These are phyloP conservation scores for Penicillium arizonense DNA, from an alignment of 495 filamentous ascomycete genomes.

Conservation along the genomic window DNA sequence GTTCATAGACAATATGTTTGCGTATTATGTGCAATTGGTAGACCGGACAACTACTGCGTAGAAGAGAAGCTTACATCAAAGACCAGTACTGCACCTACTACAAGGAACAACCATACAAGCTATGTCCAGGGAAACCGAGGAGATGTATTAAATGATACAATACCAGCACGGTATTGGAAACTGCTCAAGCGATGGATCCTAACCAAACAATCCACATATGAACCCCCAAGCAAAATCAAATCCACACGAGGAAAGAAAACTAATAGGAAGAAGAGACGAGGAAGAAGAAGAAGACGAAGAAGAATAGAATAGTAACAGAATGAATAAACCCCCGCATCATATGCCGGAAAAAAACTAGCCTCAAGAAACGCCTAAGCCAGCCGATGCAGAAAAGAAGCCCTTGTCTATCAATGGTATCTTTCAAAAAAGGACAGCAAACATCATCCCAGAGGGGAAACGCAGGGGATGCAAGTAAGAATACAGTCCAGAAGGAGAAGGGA, in stretches of 20 bases:
- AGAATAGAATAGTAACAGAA: not conserved
- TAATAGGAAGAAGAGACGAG: not conserved
- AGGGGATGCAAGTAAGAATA: constrained; percentile 8
- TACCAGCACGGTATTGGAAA: not conserved
- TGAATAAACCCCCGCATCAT: not conserved
- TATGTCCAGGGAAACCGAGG: not conserved
- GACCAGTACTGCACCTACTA: too few relatives aligned
- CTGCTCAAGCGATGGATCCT: not conserved
- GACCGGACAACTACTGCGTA: too few relatives aligned
- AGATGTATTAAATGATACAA: not conserved
- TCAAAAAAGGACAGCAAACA: constrained; percentile 13
- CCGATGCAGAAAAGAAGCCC: constrained; percentile 25
- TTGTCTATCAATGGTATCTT: constrained; percentile 48
- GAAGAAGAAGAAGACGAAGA: too few relatives aligned
- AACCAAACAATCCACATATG: not conserved
- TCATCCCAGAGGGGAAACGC: not conserved
- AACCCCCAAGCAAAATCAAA: not conserved
- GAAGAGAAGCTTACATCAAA: too few relatives aligned
- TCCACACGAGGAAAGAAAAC: not conserved
- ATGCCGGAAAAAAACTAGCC: not conserved
- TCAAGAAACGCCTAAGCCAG: constrained; percentile 29
- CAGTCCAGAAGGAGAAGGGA: constrained; percentile 9
- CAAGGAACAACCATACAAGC: too few relatives aligned
- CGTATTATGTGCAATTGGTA: too few relatives aligned
- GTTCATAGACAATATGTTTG: too few relatives aligned